phyloP scores from a whole-genome alignment of 164 flowering plant species.

The Tetracentron sinense region DNA sequence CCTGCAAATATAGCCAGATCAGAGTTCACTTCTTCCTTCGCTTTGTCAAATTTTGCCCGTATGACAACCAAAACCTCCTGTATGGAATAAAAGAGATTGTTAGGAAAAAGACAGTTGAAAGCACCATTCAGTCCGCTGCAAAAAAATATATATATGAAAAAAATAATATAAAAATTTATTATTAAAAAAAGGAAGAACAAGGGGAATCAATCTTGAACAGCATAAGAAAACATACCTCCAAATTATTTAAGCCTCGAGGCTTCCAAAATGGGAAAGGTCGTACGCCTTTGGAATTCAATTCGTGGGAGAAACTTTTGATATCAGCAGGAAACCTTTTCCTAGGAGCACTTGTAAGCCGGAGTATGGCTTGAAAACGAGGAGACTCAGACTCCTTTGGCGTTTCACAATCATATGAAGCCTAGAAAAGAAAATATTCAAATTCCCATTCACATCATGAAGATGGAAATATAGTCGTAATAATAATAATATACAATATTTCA shows the following conservation, averaged over 20 bases:
- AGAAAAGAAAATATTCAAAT: slow-evolving; percentile 15
- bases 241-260: slow-evolving; percentile 84
- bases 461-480: too few relatives aligned
- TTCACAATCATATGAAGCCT: slow-evolving; percentile 79
- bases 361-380: slow-evolving; percentile 98
- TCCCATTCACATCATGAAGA: slow-evolving; percentile 3
- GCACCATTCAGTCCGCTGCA: background rate
- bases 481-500: background rate
- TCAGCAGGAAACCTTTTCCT: slow-evolving; percentile 86
- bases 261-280: slow-evolving; percentile 98
- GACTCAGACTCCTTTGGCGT: slow-evolving; percentile 99
- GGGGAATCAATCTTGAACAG: too few relatives aligned
- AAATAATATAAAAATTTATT: background rate
- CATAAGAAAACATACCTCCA: slow-evolving; percentile 53
- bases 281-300: slow-evolving; percentile 96
- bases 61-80: slow-evolving; percentile 89
- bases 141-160: background rate
- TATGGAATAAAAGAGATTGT: background rate
- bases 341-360: slow-evolving; percentile 95
- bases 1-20: slow-evolving; percentile 96
- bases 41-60: slow-evolving; percentile 89
- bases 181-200: background rate
- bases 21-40: slow-evolving; percentile 97
- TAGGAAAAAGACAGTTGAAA: background rate
- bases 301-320: slow-evolving; percentile 98